Evolutionary conservation across 148 eudicot species (phyloP).

Genomic region (Rhododendron vialii): DNA sequence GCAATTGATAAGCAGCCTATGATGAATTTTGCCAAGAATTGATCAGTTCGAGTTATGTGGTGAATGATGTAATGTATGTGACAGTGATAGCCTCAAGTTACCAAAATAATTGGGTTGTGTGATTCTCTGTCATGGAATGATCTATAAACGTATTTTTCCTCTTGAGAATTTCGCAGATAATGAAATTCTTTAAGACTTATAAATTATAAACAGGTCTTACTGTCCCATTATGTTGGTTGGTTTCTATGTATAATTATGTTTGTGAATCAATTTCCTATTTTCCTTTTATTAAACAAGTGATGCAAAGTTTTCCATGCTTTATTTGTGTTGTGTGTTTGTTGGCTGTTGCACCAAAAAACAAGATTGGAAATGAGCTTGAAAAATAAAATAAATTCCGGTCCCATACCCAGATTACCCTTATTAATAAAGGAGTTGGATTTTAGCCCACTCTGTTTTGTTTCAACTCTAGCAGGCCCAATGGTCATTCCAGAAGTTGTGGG

Average conservation of each 20-base stretch:
- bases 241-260: neutral
- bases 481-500: neutral
- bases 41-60: neutral
- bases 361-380: neutral
- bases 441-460: neutral
- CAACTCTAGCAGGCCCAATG: neutral
- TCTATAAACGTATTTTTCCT: neutral
- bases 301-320: no score
- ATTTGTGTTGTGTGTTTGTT: no score
- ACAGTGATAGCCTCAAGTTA: neutral
- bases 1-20: constrained; percentile 13
- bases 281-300: neutral
- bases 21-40: constrained; percentile 15
- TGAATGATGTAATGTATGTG: neutral
- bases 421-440: neutral
- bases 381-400: neutral
- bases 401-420: neutral
- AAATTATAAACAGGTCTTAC: neutral
- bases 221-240: neutral
- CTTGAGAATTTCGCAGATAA: neutral
- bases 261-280: neutral
- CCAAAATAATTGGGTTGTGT: neutral
- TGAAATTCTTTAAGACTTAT: neutral
- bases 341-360: no score
- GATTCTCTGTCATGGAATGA: neutral